Evolutionary conservation across 768 basidiomycete genomes (phyloP).

Genomic region (Auriculariales sp.): DNA sequence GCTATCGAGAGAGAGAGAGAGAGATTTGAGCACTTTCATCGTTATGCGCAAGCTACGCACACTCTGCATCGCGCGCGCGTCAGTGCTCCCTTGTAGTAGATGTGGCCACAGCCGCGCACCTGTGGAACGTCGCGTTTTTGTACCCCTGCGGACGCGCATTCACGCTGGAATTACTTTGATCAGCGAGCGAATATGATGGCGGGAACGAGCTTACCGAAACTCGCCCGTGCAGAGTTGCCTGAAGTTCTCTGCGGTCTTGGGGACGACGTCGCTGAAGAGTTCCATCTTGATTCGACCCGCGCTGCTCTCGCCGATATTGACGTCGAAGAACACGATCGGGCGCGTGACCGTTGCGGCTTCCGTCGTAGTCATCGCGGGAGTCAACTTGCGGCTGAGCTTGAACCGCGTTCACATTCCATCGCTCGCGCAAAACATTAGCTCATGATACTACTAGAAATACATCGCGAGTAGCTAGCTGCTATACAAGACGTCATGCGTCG

Average conservation of each 20-base stretch:
- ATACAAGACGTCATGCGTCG: no score
- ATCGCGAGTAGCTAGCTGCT: no score
- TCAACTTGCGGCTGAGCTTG: no score
- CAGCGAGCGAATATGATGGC: not conserved
- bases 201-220: conserved; percentile 42
- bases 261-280: conserved; percentile 87
- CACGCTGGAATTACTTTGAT: conserved; percentile 27
- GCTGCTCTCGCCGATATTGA: conserved; percentile 91
- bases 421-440: no score
- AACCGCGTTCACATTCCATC: no score
- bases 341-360: conserved; percentile 21
- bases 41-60: conserved; percentile 25
- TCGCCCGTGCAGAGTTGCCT: conserved; percentile 97
- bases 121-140: conserved; percentile 82
- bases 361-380: conserved; percentile 3
- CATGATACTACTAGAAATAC: no score
- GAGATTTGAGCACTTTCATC: not conserved
- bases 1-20: conserved; percentile 21
- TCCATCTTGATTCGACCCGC: conserved; percentile 96
- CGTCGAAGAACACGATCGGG: conserved; percentile 94
- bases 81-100: not conserved
- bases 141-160: conserved; percentile 83
- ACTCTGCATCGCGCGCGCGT: conserved; percentile 33
- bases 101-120: conserved; percentile 31
- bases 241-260: conserved; percentile 97